These are phyloP conservation scores for Colletotrichum costaricense DNA, from an alignment of 2,329 filamentous ascomycete genomes.

Conservation along the genomic window DNA sequence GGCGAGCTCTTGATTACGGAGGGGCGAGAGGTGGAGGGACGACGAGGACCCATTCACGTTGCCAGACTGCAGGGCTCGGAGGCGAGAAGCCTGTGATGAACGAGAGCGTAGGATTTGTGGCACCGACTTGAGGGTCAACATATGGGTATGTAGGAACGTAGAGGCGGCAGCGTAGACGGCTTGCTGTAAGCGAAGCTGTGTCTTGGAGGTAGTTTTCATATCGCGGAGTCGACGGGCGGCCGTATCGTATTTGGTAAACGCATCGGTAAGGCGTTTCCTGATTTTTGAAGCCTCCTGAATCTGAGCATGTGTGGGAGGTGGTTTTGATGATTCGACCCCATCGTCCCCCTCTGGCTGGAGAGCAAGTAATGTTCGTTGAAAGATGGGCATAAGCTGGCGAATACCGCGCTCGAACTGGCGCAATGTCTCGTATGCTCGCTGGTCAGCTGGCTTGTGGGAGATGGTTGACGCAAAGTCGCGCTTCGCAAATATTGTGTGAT, in stretches of 20 bases:
- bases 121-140: slow-evolving; percentile 85
- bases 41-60: slow-evolving; percentile 48
- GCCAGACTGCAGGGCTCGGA: slow-evolving; percentile 46
- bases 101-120: slow-evolving; percentile 71
- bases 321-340: slow-evolving; percentile 43
- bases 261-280: slow-evolving; percentile 88
- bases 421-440: slow-evolving; percentile 85
- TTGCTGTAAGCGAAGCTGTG: slow-evolving; percentile 81
- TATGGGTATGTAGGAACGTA: slow-evolving; percentile 86
- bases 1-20: slow-evolving; percentile 61
- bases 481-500: slow-evolving; percentile 68
- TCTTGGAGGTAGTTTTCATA: slow-evolving; percentile 76
- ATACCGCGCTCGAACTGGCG: slow-evolving; percentile 91
- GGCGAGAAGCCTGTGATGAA: slow-evolving; percentile 44
- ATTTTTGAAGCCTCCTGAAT: slow-evolving; percentile 89
- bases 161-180: slow-evolving; percentile 86
- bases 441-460: slow-evolving; percentile 75
- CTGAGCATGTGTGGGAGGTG: slow-evolving; percentile 70
- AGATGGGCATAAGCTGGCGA: slow-evolving; percentile 81
- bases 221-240: slow-evolving; percentile 86
- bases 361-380: slow-evolving; percentile 79
- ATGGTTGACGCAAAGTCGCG: slow-evolving; percentile 82
- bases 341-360: slow-evolving; percentile 69
- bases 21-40: slow-evolving; percentile 49
- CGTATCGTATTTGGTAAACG: slow-evolving; percentile 87